A percentile compares a stretch with the other conserved stretches of the same genome.
These are phyloP conservation scores for Cladobotryum mycophilum DNA, from an alignment of 2,329 filamentous ascomycete species.

Conservation along the genomic window DNA sequence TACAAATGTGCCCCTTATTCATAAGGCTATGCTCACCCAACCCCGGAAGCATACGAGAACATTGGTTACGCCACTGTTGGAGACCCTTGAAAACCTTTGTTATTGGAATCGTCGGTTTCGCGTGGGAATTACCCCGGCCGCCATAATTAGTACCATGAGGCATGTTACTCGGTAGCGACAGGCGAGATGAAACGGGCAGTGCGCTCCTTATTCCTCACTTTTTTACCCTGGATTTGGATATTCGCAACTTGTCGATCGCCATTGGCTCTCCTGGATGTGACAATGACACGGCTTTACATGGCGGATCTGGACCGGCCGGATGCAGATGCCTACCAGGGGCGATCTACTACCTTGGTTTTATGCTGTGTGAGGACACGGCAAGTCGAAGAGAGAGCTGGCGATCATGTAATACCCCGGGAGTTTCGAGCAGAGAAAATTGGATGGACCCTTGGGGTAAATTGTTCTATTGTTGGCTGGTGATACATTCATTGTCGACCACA, in stretches of 20 bases:
- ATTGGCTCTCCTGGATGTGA: background rate
- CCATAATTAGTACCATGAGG: no score
- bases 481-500: background rate
- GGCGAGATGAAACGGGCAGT: no score
- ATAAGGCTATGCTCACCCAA: background rate
- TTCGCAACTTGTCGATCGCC: background rate
- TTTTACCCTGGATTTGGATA: no score
- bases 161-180: no score
- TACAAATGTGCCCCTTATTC: background rate
- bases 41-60: background rate
- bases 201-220: no score
- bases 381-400: background rate
- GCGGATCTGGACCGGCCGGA: background rate
- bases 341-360: background rate
- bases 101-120: no score
- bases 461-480: background rate
- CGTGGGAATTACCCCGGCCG: no score
- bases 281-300: background rate
- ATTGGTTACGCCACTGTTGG: background rate
- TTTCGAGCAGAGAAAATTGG: background rate
- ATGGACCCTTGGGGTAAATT: background rate
- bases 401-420: background rate
- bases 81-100: background rate
- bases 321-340: background rate
- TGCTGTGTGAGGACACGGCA: background rate